phyloP scores from a whole-genome alignment of 2,329 filamentous ascomycete genomes.

The Chaetomium sp. region DNA sequence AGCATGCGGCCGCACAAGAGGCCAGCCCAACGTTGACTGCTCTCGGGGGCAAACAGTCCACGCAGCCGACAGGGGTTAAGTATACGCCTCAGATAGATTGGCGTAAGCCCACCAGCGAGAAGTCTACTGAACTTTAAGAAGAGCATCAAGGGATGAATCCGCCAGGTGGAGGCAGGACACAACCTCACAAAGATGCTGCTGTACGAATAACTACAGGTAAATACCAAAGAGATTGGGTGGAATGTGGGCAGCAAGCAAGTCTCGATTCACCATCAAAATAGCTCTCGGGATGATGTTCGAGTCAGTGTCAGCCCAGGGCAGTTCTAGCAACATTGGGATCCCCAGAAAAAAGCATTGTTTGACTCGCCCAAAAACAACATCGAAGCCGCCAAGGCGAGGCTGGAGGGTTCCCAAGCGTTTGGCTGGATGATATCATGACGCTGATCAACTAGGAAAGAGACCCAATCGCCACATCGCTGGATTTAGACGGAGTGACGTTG shows the following conservation, averaged over 20 bases:
- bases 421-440: conserved; percentile 18
- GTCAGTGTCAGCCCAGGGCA: too few relatives aligned
- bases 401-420: background rate
- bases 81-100: too few relatives aligned
- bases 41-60: background rate
- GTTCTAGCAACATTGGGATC: background rate
- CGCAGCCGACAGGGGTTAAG: background rate
- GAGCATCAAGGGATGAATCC: background rate
- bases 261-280: too few relatives aligned
- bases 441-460: conserved; percentile 2
- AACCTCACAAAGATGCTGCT: too few relatives aligned
- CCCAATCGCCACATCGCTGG: background rate
- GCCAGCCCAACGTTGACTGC: conserved; percentile 1
- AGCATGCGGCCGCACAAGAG: background rate
- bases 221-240: too few relatives aligned
- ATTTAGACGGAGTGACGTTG: background rate
- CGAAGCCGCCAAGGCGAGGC: background rate
- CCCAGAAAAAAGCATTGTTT: background rate
- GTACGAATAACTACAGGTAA: too few relatives aligned
- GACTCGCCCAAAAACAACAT: too few relatives aligned
- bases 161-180: too few relatives aligned
- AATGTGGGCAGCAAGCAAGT: too few relatives aligned
- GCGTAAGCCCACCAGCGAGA: background rate
- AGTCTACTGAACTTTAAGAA: background rate
- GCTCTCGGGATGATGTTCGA: background rate